Percentiles rank a stretch among this genome's conserved stretches.
phyloP scores from a whole-genome alignment of 2,329 filamentous ascomycete species.

The Nemania diffusa region DNA sequence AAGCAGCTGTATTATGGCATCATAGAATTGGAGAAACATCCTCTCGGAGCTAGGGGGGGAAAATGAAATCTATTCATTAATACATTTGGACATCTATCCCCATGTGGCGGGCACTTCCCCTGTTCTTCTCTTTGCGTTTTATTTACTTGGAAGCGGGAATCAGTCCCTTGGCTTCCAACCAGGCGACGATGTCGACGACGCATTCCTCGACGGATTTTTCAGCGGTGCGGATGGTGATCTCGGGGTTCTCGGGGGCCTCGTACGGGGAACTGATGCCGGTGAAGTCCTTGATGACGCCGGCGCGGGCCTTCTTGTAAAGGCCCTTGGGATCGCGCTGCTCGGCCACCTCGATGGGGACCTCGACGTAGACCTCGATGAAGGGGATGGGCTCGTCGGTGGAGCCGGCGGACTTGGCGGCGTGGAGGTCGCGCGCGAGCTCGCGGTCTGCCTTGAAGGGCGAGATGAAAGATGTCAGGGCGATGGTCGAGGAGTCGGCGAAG shows the following conservation, averaged over 20 bases:
- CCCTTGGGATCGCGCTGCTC: conserved; percentile 98
- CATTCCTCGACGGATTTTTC: conserved; percentile 88
- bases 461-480: conserved; percentile 97
- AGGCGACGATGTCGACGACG: conserved; percentile 83
- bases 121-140: background rate
- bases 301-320: conserved; percentile 94
- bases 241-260: conserved; percentile 85
- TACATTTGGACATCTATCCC: conserved; percentile 15
- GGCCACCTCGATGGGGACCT: conserved; percentile 89
- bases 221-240: conserved; percentile 87
- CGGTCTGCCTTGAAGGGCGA: conserved; percentile 92
- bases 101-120: background rate
- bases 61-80: conserved; percentile 22
- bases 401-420: conserved; percentile 67
- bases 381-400: conserved; percentile 73
- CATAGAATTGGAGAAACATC: conserved; percentile 15
- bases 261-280: conserved; percentile 96
- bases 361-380: conserved; percentile 94
- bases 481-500: conserved; percentile 88
- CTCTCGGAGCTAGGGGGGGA: conserved; percentile 3
- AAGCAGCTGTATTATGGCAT: conserved; percentile 1
- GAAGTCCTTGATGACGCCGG: conserved; percentile 96
- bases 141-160: conserved; percentile 45
- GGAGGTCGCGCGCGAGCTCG: conserved; percentile 81
- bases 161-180: conserved; percentile 77